Conservation (phyloP, 352 stramenopile genomes). For the Blastocystis sp. region DNA sequence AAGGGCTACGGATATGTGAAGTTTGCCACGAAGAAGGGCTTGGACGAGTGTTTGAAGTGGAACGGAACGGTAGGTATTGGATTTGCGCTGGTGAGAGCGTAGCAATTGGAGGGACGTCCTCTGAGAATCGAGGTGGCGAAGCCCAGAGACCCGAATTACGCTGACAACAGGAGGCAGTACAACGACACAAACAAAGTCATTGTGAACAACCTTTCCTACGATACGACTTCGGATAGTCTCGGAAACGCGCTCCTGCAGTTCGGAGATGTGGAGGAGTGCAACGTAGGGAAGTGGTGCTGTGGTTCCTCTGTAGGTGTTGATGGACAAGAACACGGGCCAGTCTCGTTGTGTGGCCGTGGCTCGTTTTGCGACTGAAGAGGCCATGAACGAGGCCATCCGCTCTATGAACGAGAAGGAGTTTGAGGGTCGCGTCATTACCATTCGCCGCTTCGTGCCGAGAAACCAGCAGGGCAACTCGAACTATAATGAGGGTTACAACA, state of each 20-base stretch:
- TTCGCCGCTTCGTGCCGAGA: conserved; percentile 33
- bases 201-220: conserved; percentile 49
- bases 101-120: conserved; percentile 39
- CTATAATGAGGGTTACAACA: conserved; percentile 81
- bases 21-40: neutral
- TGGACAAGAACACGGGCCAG: conserved; percentile 27
- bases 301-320: neutral
- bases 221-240: conserved; percentile 38
- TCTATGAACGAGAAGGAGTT: conserved; percentile 59
- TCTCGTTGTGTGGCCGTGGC: conserved; percentile 33
- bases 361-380: conserved; percentile 59
- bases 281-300: neutral
- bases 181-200: conserved; percentile 68
- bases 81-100: neutral
- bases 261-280: conserved; percentile 44
- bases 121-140: conserved; percentile 21
- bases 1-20: conserved; percentile 48
- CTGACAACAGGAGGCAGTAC: conserved; percentile 7
- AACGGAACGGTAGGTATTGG: conserved; percentile 14
- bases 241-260: conserved; percentile 5
- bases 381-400: conserved; percentile 52
- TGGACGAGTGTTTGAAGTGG: conserved; percentile 15
- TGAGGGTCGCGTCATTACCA: conserved; percentile 56
- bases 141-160: neutral
- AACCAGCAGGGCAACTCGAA: conserved; percentile 1